Evolutionary conservation across 495 filamentous ascomycete species (phyloP).

Genomic region (Aspergillus funiculosus): DNA sequence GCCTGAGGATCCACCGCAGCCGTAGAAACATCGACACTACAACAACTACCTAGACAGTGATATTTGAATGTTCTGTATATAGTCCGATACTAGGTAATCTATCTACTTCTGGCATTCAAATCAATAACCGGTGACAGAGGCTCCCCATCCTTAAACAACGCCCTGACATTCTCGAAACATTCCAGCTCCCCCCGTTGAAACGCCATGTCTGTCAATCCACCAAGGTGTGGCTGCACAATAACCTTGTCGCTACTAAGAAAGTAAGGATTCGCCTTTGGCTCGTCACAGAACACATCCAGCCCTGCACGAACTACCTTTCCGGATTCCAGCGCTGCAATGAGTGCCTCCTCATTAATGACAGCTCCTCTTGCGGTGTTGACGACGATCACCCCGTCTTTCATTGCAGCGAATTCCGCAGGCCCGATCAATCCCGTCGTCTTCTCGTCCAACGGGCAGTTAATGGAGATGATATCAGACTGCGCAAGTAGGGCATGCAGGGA

Average conservation of each 20-base stretch:
- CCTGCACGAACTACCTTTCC: constrained; percentile 48
- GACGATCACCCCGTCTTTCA: constrained; percentile 58
- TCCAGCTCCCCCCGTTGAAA: constrained; percentile 30
- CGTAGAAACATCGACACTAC: no score
- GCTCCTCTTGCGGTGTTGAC: constrained; percentile 59
- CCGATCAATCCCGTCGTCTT: constrained; percentile 40
- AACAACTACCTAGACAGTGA: no score
- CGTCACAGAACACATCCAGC: constrained; percentile 56
- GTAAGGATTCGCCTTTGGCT: constrained; percentile 45
- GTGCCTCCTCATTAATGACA: constrained; percentile 52
- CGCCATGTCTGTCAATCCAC: constrained; percentile 30
- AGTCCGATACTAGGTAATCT: no score
- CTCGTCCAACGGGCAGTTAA: constrained; percentile 60
- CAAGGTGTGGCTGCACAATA: constrained; percentile 22
- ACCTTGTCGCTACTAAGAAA: constrained; percentile 19
- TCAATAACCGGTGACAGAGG: constrained; percentile 28
- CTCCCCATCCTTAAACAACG: constrained; percentile 29
- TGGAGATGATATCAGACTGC: constrained; percentile 54
- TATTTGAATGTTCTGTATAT: no score
- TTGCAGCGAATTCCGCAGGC: constrained; percentile 45
- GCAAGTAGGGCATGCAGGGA: constrained; percentile 36
- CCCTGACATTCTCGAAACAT: constrained; percentile 38
- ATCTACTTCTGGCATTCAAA: constrained; percentile 5
- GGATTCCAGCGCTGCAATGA: constrained; percentile 47
- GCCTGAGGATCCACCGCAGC: no score